phyloP scores from a whole-genome alignment of 2,329 filamentous ascomycete genomes.

The Epichloe amarillans region DNA sequence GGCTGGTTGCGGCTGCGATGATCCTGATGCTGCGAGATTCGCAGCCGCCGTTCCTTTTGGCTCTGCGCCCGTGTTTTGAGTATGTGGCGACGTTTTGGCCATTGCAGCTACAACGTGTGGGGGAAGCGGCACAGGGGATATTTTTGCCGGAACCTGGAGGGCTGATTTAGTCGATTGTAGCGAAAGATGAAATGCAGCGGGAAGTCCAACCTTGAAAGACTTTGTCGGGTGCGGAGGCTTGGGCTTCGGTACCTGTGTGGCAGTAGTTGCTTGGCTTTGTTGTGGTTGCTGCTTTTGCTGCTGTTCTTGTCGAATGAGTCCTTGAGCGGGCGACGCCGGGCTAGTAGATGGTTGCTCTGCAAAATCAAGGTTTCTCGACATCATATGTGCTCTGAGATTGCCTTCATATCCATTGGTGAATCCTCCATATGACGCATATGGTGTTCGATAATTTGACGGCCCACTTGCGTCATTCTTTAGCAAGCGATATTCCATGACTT shows the following conservation, averaged over 20 bases:
- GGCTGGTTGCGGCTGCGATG: background rate
- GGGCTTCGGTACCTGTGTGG: slow-evolving; percentile 9
- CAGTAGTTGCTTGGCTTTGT: background rate
- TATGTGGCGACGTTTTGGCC: slow-evolving; percentile 3
- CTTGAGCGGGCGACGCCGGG: background rate
- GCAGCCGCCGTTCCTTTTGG: slow-evolving; percentile 4
- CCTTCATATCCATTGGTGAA: slow-evolving; percentile 51
- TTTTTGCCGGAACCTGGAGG: slow-evolving; percentile 23
- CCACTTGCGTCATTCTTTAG: slow-evolving; percentile 27
- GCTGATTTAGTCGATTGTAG: slow-evolving; percentile 17
- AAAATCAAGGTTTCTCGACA: slow-evolving; percentile 19
- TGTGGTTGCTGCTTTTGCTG: background rate
- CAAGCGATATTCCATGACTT: background rate
- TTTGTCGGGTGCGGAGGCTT: slow-evolving; percentile 15
- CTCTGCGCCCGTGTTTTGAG: background rate
- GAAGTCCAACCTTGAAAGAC: slow-evolving; percentile 20
- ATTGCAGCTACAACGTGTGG: slow-evolving; percentile 30
- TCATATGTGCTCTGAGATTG: slow-evolving; percentile 31
- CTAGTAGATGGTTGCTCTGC: slow-evolving; percentile 9
- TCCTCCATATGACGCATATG: slow-evolving; percentile 42
- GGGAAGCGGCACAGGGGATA: slow-evolving; percentile 32
- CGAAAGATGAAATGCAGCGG: slow-evolving; percentile 12
- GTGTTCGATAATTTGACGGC: slow-evolving; percentile 42
- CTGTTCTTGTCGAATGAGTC: background rate
- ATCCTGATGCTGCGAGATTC: slow-evolving; percentile 7